Evolutionary conservation across 164 flowering plant species (phyloP).

Genomic region (Macadamia integrifolia): DNA sequence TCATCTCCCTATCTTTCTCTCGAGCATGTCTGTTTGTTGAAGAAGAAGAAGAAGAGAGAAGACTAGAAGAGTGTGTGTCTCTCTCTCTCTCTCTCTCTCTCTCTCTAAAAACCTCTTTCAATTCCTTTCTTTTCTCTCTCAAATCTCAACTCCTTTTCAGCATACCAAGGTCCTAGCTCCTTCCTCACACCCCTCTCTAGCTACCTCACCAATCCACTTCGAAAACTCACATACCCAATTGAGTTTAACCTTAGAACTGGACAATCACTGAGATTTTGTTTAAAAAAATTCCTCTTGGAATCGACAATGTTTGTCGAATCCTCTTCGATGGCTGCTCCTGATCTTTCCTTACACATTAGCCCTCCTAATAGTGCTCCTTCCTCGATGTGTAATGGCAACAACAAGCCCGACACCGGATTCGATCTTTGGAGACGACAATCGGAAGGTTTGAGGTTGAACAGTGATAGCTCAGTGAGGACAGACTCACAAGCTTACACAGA

Average conservation of each 20-base stretch:
- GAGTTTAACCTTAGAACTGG: too few relatives aligned
- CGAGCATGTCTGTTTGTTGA: constrained; percentile 30
- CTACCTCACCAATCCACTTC: constrained; percentile 4
- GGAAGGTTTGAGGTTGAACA: constrained; percentile 13
- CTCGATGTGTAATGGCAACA: constrained; percentile 14
- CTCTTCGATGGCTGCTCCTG: constrained; percentile 36
- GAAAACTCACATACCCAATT: neutral
- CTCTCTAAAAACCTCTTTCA: neutral
- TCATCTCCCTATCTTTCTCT: constrained; percentile 11
- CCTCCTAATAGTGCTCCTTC: constrained; percentile 38
- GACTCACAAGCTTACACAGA: constrained; percentile 31
- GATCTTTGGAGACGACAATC: constrained; percentile 17
- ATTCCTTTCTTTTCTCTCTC: neutral
- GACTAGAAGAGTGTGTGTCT: too few relatives aligned
- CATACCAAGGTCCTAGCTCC: constrained; percentile 8
- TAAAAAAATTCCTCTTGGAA: constrained; percentile 34
- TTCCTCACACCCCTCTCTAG: too few relatives aligned
- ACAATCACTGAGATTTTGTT: too few relatives aligned
- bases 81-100: too few relatives aligned
- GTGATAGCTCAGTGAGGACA: constrained; percentile 13
- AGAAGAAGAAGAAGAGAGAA: constrained; percentile 1
- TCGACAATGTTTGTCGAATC: constrained; percentile 33
- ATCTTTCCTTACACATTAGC: constrained; percentile 68
- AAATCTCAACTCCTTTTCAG: neutral
- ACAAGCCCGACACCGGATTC: constrained; percentile 14